These are phyloP conservation scores for Paratinospora sagittata DNA, from an alignment of 164 flowering plant species.

Conservation along the genomic window DNA sequence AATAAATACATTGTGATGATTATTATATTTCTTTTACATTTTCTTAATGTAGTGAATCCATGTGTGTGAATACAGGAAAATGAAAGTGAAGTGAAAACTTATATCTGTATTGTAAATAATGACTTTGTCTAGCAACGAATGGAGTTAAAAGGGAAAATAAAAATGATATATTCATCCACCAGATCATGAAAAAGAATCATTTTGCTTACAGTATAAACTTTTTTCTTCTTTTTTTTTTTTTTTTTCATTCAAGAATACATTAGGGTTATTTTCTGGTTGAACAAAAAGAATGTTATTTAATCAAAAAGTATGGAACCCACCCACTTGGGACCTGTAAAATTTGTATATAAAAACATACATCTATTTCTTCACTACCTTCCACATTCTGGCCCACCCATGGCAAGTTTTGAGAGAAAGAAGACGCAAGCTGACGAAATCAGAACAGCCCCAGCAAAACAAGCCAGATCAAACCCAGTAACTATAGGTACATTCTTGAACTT, in stretches of 20 bases:
- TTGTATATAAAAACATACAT: background rate
- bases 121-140: background rate
- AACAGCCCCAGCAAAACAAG: constrained; percentile 69
- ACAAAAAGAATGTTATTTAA: background rate
- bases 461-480: constrained; percentile 58
- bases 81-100: background rate
- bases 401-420: constrained; percentile 65
- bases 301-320: background rate
- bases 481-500: constrained; percentile 60
- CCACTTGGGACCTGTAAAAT: background rate
- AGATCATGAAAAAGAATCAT: background rate
- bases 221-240: no score
- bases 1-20: background rate
- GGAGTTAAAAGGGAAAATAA: background rate
- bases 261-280: background rate
- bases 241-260: background rate
- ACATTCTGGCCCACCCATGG: constrained; percentile 9
- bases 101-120: background rate
- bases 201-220: background rate
- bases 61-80: background rate
- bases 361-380: background rate
- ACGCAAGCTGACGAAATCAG: constrained; percentile 54
- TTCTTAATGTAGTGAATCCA: no score
- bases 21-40: background rate
- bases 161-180: background rate